Base-by-base conservation (phyloP, 202 grass and related monocot species). In the Zizania palustris region DNA sequence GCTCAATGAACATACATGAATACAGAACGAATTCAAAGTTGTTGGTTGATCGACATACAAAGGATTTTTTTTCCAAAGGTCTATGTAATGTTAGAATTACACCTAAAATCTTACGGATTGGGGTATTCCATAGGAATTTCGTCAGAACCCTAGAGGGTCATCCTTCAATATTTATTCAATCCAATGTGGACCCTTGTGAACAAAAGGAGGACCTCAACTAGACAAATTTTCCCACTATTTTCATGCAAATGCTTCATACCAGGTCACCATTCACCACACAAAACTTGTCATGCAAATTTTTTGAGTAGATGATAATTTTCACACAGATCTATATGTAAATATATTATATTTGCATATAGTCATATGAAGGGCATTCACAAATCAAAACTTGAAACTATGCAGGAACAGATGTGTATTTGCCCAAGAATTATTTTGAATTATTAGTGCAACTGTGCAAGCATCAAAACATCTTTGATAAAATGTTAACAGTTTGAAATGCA, bases 291-390 rank as follows among this genome's bases (percentile, higher is more conserved):
- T 54, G 6, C 7, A 18, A 19, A 18, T 0, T 19, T 19, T 5
- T 0, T 18, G 4, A 54, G 7, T 19, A 54, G 6, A 54, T 7
- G 16, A 54, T 15, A n/a, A 6, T 20, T 55, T 55, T n/a, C n/a
- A 20, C 19, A 0, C 3, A 55, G 6, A 4, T 9, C 16, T 19
- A n/a, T 55, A 20, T n/a, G 19, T 55, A 55, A 55, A 55, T 10
- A 55, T 40, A 22, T 13, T 60, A 1, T 14, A 11, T 33, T 74
- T 59, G 15, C 49, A 74, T 2, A 37, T 46, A 18, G 33, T 10
- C 45, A 53, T 7, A 51, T 42, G 12, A 82, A 78, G 20, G 11
- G 2, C 51, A 68, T 45, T 11, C 53, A 49, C 60, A 77, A 35
- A 65, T 39, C 21, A 59, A 9, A 60, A 12, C 50, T 8, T 10